Evolutionary conservation across 176 grass and related monocot species (phyloP), one percentile per base, ranked within the genome.

Genomic region (Bolboschoenus planiculmis): DNA sequence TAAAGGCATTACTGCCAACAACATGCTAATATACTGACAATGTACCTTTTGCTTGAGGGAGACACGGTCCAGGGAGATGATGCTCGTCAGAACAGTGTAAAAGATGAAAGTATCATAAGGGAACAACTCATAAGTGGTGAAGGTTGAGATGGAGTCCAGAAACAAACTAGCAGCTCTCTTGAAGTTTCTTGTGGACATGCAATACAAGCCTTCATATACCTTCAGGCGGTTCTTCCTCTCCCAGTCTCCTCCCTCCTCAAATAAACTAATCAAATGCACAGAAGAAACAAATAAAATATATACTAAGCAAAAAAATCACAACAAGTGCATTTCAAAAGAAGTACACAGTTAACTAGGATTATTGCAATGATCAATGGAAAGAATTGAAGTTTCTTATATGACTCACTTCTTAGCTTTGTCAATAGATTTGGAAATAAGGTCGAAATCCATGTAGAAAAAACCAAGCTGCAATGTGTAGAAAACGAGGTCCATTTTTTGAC

Each of bases 401-500:
- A 66, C 82, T 87, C 93, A 99, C 93, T 89, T 93, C 80, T 99
- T 99, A 53, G 96, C 93, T 81, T 95, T 99, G 70, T 99, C 96
- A 83, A 99, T 95, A 7, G 93, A 99, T 37, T 91, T 99, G 14
- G 91, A 91, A 80, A 99, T 99, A 71, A 99, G 93, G 85, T 99
- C 91, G 36, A 99, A 99, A 7, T 99, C 96, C 96, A 99, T 93
- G 65, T 95, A 91, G 87, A 99, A 99, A 85, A 99, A 20, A 31
- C 91, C 96, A 78, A 99, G 82, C 58, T 95, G 92, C 53, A 99
- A 70, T 9, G 96, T 93, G 85, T 99, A 84, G 76, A 99, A 99
- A 83, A 95, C 96, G 62, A 99, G 91, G 44, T 99, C 96, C 96
- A 99, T 99, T 83, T 99, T 99, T 86, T 95, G 93, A 78, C 93